Base-by-base conservation (phyloP, 108 stramenopile species). In the Poteriospumella lacustris region DNA sequence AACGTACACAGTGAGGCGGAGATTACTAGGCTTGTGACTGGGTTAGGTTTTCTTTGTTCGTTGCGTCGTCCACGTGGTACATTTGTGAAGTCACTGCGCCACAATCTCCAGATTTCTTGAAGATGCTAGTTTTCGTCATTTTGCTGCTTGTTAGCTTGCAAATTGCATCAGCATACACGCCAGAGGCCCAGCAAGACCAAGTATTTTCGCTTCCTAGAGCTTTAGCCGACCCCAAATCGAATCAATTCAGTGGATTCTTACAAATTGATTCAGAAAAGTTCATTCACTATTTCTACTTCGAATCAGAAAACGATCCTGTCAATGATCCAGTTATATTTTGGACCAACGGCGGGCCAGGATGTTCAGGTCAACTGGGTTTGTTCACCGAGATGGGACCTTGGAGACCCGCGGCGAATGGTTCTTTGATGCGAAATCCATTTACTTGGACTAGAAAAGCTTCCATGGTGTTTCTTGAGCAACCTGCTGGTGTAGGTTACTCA, bases 391-490 rank as follows among this genome's bases (percentile, higher is more conserved):
- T 64, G 15, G 60, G 60, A 12, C 60, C 60, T 34, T 64, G 60
- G 60, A 19, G 60, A 64, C 60, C 60, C 15, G 5, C 15, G 5
- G 5, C 15, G 12, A 64, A 64, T 64, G 24, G 60, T 9, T 34
- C 60, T 3, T 33, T 64, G 9, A 34, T 3, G 9, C 3, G 47
- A 5, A 73, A 73, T 56, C 70, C 70, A 28, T 73, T 26, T 5
- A 34, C 70, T 38, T 73, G 70, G 70, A 73, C 43, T 42, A 42
- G 40, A 33, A 24, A 33, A 29, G 70, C 70, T 5, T 12, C 3
- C 82, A 92, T 99, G 40, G 80, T 99, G 38, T 99, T 91, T 90
- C 76, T 99, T 29, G 98, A 99, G 80, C 92, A 95, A 78, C 98
- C 98, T 26, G 93, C 94, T 42, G 95, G 97, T 2, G 94, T 94